These are phyloP conservation scores for Zanthoxylum bungeanum DNA, from an alignment of 345 rosid species.

Conservation along the genomic window DNA sequence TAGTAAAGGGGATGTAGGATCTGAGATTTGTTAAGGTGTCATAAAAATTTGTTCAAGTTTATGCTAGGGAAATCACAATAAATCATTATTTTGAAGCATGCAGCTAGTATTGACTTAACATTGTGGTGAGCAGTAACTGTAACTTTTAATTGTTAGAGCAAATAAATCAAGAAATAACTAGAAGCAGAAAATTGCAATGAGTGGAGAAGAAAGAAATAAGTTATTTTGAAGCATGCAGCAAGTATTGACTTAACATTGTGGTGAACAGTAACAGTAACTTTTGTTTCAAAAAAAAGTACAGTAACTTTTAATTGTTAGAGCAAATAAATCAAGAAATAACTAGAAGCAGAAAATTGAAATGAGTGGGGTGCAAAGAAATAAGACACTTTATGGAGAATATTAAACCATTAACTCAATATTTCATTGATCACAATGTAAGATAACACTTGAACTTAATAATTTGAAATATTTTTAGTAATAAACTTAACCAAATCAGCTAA, in stretches of 20 bases:
- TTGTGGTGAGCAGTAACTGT: background rate
- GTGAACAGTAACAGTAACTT: background rate
- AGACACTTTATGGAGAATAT: background rate
- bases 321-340: background rate
- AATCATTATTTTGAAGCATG: background rate
- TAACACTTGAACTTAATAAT: background rate
- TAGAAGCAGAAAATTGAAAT: background rate
- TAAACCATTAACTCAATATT: too few relatives aligned
- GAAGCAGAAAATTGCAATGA: background rate
- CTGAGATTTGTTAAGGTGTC: background rate
- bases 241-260: background rate
- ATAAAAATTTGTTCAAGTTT: background rate
- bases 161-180: background rate
- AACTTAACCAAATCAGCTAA: background rate
- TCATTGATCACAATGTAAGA: background rate
- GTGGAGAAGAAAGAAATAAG: background rate
- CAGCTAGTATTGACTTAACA: background rate
- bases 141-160: too few relatives aligned
- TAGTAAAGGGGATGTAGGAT: background rate
- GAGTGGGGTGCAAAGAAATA: background rate
- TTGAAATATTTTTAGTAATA: background rate
- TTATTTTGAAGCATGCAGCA: background rate
- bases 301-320: too few relatives aligned
- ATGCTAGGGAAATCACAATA: background rate
- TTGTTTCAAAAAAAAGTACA: too few relatives aligned